Evolutionary conservation across 306 rosid species (phyloP), one percentile per base, ranked within the genome.

Genomic region (Cucurbita pepo): DNA sequence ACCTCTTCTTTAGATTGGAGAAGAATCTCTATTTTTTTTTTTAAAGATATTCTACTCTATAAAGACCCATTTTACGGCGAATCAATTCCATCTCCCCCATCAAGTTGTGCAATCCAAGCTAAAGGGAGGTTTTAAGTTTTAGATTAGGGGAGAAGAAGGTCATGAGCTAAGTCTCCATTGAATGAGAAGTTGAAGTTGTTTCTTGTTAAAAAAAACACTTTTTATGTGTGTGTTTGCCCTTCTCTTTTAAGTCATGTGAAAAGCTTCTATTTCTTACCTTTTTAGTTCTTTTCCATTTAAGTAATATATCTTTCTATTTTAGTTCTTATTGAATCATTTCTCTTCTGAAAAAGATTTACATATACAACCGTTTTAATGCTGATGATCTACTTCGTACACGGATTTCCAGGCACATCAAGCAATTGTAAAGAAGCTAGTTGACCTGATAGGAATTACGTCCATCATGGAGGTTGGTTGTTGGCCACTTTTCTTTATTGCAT

Each of bases 361-460:
- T 40, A 18, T 37, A 4, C 12, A 2, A 10, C 9, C 7, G 38
- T 50, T 34, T n/a, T 38, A 69, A 22, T 51, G 25, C 58, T 34
- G 25, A 51, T 34, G 21, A 15, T 72, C 22, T 18, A 38, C 41
- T 25, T 72, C 10, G 51, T 64, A 7, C 76, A 45, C 72, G 72
- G 65, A 51, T 63, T 38, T 85, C 73, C 87, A 94, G 99, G 90
- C 88, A 47, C 96, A 91, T 83, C 95, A 80, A 65, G 96, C 81
- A 58, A 85, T 91, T 81, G 84, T 94, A 66, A 86, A 79, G 86
- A 94, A 86, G 83, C 96, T 94, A 59, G 97, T 91, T 75, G 99
- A 94, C 71, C 84, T 94, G 89, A 87, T 94, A 81, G 99, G 99
- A 85, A 89, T 91, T 79, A 94, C 99, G 75, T 94, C 99, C 77